A percentile compares a stretch with the other conserved stretches of the same genome.
These are phyloP conservation scores for Coniferiporia weirii DNA, from an alignment of 1,284 basidiomycete species.

Conservation along the genomic window DNA sequence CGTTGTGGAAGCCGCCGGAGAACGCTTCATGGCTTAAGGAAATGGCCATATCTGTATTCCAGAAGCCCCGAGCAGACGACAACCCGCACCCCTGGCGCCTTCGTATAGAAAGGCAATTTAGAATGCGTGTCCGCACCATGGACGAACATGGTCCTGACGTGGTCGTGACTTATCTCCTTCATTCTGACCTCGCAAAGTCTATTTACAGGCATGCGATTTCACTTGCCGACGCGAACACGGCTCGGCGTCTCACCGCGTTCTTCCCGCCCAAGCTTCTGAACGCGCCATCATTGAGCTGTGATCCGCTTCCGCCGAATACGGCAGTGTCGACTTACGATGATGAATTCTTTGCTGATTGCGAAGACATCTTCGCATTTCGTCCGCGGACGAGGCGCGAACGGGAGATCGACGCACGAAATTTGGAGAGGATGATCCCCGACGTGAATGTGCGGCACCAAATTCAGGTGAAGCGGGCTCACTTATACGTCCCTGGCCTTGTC, in stretches of 20 bases:
- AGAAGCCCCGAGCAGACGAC: conserved; percentile 27
- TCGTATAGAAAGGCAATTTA: conserved; percentile 42
- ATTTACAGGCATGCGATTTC: conserved; percentile 75
- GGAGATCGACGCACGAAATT: conserved; percentile 41
- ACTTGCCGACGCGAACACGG: conserved; percentile 51
- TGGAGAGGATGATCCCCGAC: conserved; percentile 56
- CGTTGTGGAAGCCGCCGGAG: conserved; percentile 75
- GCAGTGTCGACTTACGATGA: conserved; percentile 59
- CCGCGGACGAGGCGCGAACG: conserved; percentile 35
- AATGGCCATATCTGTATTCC: conserved; percentile 42
- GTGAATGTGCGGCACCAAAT: conserved; percentile 50
- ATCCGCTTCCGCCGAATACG: conserved; percentile 71
- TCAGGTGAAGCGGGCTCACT: conserved; percentile 32
- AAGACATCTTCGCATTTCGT: conserved; percentile 41
- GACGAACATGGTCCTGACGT: background rate
- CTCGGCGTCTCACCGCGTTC: conserved; percentile 61
- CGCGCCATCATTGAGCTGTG: conserved; percentile 62
- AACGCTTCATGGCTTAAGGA: conserved; percentile 66
- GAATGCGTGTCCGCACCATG: conserved; percentile 19
- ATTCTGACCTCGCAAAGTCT: conserved; percentile 38
- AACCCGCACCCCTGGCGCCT: conserved; percentile 33
- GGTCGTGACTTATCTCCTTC: background rate
- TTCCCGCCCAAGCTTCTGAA: conserved; percentile 53
- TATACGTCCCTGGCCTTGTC: conserved; percentile 20
- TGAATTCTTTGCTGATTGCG: conserved; percentile 63